These are phyloP conservation scores for Myrica gale DNA, from an alignment of 306 rosid species.

Conservation along the genomic window DNA sequence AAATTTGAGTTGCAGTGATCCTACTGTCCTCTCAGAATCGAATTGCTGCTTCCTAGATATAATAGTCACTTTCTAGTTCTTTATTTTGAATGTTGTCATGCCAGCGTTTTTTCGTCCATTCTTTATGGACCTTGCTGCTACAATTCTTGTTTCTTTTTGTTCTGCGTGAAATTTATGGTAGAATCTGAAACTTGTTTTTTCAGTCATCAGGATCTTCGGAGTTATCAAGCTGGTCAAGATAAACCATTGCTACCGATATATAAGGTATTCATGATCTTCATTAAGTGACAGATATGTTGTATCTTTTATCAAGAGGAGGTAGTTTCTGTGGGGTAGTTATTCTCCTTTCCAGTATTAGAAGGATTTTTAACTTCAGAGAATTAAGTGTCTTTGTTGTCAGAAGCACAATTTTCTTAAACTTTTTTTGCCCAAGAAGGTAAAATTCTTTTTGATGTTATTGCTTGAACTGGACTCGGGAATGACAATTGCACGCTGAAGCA, in stretches of 20 bases:
- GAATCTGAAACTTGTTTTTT: slow-evolving; percentile 36
- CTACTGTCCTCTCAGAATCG: neutral
- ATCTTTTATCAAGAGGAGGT: neutral
- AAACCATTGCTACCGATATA: slow-evolving; percentile 80
- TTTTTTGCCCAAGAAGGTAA: neutral
- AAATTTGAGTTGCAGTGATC: neutral
- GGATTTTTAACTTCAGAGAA: slow-evolving; percentile 11
- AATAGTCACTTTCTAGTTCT: neutral
- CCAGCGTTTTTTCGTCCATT: slow-evolving; percentile 5
- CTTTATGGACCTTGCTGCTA: slow-evolving; percentile 1
- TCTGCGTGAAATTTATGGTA: slow-evolving; percentile 22
- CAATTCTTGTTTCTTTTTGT: slow-evolving; percentile 22
- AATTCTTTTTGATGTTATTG: no score
- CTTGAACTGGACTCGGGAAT: no score
- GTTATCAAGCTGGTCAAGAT: slow-evolving; percentile 58
- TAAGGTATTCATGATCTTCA: slow-evolving; percentile 54
- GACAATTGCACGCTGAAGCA: no score
- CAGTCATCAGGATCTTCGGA: slow-evolving; percentile 79
- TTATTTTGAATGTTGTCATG: slow-evolving; percentile 4
- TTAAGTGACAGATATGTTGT: neutral
- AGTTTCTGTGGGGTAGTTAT: slow-evolving; percentile 18
- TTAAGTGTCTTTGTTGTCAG: neutral
- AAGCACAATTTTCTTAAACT: neutral
- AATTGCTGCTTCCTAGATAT: neutral
- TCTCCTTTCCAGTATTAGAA: slow-evolving; percentile 8